phyloP scores from a whole-genome alignment of 306 rosid genomes.

The Glycine latifolia region DNA sequence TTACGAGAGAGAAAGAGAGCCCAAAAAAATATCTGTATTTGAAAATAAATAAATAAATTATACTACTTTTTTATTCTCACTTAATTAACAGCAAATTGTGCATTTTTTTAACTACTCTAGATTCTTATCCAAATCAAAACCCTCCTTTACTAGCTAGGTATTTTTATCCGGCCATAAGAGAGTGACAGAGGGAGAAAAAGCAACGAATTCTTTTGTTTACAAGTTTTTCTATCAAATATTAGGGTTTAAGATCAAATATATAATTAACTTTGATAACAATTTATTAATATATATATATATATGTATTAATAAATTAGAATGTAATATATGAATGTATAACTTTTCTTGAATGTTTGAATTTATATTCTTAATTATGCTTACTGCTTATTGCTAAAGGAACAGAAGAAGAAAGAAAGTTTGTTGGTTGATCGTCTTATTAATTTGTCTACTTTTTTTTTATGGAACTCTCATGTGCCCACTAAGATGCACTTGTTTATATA shows the following conservation, averaged over 20 bases:
- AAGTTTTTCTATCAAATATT: background rate
- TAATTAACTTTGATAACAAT: no score
- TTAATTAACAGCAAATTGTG: background rate
- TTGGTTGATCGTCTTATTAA: no score
- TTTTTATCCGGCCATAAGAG: background rate
- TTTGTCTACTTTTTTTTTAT: no score
- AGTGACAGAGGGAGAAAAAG: no score
- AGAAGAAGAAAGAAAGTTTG: no score
- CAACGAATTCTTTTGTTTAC: background rate
- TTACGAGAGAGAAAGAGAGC: background rate
- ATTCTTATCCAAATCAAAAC: conserved; percentile 21
- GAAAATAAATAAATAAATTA: background rate
- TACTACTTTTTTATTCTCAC: background rate
- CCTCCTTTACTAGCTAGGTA: background rate
- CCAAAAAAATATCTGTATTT: background rate
- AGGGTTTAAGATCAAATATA: background rate
- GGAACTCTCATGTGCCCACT: no score
- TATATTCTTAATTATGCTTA: no score
- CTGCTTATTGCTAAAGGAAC: no score
- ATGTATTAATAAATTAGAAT: no score
- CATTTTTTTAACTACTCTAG: background rate
- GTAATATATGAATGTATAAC: no score
- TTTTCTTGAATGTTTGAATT: background rate
- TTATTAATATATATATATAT: no score
- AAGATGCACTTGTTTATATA: no score